These are phyloP conservation scores for Aspergillus felis DNA, from an alignment of 2,329 filamentous ascomycete species.

Conservation along the genomic window DNA sequence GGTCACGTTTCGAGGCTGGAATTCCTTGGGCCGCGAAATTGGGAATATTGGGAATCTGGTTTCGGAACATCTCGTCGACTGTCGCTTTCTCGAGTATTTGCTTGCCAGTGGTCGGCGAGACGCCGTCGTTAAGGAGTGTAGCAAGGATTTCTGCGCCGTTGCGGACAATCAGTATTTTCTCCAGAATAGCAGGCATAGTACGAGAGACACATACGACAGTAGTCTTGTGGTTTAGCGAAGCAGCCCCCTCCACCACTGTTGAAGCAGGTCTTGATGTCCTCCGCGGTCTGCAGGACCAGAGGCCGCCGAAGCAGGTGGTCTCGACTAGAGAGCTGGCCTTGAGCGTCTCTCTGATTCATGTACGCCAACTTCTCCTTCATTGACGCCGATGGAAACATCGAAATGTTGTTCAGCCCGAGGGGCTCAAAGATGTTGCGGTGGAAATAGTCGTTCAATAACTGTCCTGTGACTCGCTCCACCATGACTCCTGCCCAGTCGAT, in stretches of 20 bases:
- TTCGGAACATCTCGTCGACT: slow-evolving; percentile 61
- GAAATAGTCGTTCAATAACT: slow-evolving; percentile 48
- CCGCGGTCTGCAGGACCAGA: slow-evolving; percentile 41
- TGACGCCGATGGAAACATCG: slow-evolving; percentile 53
- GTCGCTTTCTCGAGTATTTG: slow-evolving; percentile 55
- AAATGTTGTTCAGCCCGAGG: slow-evolving; percentile 48
- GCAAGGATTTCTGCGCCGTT: slow-evolving; percentile 53
- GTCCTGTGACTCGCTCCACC: slow-evolving; percentile 45
- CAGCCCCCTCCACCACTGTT: slow-evolving; percentile 61
- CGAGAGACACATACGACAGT: slow-evolving; percentile 46
- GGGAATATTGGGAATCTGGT: slow-evolving; percentile 56
- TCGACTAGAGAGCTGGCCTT: slow-evolving; percentile 39
- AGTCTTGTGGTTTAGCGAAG: slow-evolving; percentile 59
- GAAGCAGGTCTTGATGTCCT: slow-evolving; percentile 47
- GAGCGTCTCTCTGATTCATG: slow-evolving; percentile 52
- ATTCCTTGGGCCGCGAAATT: slow-evolving; percentile 49
- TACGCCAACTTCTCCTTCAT: slow-evolving; percentile 55
- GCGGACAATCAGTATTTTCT: not conserved
- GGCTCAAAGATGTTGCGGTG: slow-evolving; percentile 48
- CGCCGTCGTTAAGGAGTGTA: slow-evolving; percentile 61
- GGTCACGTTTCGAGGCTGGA: slow-evolving; percentile 46
- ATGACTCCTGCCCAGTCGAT: slow-evolving; percentile 55
- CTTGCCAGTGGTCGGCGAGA: slow-evolving; percentile 52
- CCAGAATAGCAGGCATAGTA: too few relatives aligned
- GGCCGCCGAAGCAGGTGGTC: slow-evolving; percentile 52